Base-by-base conservation (phyloP, 148 eudicot species). In the Nepenthes gracilis region DNA sequence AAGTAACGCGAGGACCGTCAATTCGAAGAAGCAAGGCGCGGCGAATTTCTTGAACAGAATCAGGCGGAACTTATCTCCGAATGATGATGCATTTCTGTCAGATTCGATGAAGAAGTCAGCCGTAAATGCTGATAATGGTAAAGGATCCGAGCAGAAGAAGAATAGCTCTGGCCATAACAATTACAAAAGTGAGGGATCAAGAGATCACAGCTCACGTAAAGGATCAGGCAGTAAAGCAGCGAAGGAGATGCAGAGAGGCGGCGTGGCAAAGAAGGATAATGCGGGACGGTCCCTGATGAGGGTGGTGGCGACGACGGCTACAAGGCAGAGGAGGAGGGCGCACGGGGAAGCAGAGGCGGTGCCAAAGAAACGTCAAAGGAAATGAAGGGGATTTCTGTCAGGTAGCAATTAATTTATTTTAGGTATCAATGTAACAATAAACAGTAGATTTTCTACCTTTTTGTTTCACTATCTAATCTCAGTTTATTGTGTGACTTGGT, bases 321-420 rank as follows among this genome's bases (percentile, higher is more conserved):
- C 72, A 1, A 79, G 64, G 63, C 63, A 77, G 55, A 69, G 72
- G 54, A 69, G 80, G 36, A 74, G 73, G 64, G 67, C 5, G 55
- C 60, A 38, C 2, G 70, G 58, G 51, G 78, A 78, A 52, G 37
- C 54, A 2, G 78, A 62, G 8, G 47, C 70, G 6, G 57, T 49
- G 52, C 47, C 76, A 13, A 84, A 75, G 74, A 84, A 84, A 74
- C 75, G 82, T 36, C 59, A 77, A 9, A 77, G 79, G 72, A 79
- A 69, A 63, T 78, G 54, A 61, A 23, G 54, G 5, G 34, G 34
- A 56, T 23, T 23, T 23, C 23, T 23, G 23, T 23, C 23, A 23
- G 23, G 23, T 23, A 23, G 23, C 23, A 23, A 23, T 23, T 23
- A 0, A 23, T 23, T 23, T 23, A 23, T 23, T 23, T 23, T 23